Evolutionary conservation across 306 rosid genomes (phyloP), one percentile per base, ranked within the genome.

Genomic region (Medicago lupulina): DNA sequence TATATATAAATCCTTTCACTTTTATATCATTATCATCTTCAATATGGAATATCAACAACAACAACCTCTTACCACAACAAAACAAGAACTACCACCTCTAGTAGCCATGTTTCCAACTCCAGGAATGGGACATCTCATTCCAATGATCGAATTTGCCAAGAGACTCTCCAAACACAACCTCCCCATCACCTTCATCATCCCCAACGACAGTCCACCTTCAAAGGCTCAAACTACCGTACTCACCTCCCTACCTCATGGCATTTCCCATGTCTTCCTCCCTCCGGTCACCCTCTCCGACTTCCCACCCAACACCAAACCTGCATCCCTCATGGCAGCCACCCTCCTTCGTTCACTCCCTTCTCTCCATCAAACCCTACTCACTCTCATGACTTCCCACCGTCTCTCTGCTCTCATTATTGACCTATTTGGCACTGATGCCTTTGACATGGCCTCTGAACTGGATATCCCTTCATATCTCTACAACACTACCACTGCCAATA

Each of bases 91-190:
- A 23, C 39, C 73, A 44, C 57, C 73, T 40, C 40, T 67, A 13
- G 73, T 92, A 28, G 92, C 83, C 0, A 80, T 90, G 60, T 15
- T 88, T 1, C 93, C 97, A 1, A 81, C 80, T 18, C 97, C 97
- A 1, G 94, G 96, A 8, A 92, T 92, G 90, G 97, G 97, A 44
- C 97, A 92, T 75, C 87, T 92, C 23, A 92, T 92, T 47, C 97
- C 97, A 4, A 90, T 92, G 76, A 71, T 77, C 5, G 93, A 87
- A 67, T 79, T 90, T 39, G 91, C 96, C 12, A 92, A 90, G 43
- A 81, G 80, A n/a, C 86, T 92, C 6, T 71, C 84, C 11, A 66
- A 40, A 75, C 87, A 83, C 53, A 50, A 51, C 59, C 75, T 82
- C 82, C 21, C 80, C 28, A 68, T 85, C 67, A 84, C 87, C 13